phyloP scores from a whole-genome alignment of 257 asterid genomes.

The Penstemon davidsonii region DNA sequence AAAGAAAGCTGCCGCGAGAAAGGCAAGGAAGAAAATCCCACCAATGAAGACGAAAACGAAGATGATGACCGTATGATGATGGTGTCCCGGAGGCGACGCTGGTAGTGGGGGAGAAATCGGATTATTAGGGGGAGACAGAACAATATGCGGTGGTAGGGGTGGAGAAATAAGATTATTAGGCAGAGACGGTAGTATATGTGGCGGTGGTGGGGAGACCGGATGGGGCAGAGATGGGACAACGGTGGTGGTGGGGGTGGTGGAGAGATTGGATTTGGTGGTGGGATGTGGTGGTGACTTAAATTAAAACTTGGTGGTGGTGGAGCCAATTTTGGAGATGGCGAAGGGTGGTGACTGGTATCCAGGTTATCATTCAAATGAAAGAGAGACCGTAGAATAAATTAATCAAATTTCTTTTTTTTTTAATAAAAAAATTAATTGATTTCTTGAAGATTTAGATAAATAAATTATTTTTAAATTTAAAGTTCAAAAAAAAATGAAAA shows the following conservation, averaged over 20 bases:
- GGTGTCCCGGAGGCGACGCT: constrained; percentile 46
- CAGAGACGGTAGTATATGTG: constrained; percentile 19
- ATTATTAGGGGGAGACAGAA: constrained; percentile 35
- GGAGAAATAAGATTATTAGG: constrained; percentile 27
- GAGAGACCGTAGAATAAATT: no score
- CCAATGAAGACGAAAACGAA: constrained; percentile 59
- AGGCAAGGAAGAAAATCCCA: constrained; percentile 66
- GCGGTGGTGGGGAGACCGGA: no score
- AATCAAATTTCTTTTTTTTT: neutral
- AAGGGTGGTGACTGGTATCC: constrained; percentile 9
- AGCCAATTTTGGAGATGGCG: constrained; percentile 12
- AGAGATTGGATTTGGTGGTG: constrained; percentile 11
- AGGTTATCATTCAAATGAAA: no score
- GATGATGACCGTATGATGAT: constrained; percentile 42
- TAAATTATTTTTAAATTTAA: no score
- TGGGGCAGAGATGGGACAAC: no score
- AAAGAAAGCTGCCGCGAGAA: constrained; percentile 59
- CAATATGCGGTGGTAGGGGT: constrained; percentile 18
- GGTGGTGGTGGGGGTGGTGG: constrained; percentile 34
- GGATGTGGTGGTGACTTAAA: constrained; percentile 24
- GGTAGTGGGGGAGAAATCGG: constrained; percentile 31
- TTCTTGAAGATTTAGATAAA: no score
- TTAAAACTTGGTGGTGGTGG: constrained; percentile 25
- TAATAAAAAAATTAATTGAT: neutral
- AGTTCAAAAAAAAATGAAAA: no score